Conservation (phyloP, 2,329 filamentous ascomycete species). For the Sporothrix dimorphospora region DNA sequence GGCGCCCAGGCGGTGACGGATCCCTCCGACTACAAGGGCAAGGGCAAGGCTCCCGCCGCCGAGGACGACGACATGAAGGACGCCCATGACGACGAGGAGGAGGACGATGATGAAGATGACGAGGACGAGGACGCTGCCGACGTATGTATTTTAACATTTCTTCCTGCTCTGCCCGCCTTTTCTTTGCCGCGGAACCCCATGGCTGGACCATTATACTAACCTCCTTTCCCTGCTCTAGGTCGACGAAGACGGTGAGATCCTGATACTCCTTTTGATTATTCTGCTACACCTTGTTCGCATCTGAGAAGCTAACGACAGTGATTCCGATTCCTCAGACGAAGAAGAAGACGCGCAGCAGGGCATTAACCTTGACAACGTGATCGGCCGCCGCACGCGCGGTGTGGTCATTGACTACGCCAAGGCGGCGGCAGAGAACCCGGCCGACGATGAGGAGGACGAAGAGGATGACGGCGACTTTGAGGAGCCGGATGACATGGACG, state of each 20-base stretch:
- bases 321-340: conserved; percentile 53
- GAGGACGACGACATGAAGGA: conserved; percentile 59
- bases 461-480: conserved; percentile 72
- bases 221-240: neutral
- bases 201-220: neutral
- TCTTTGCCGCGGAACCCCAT: neutral
- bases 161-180: neutral
- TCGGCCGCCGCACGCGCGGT: conserved; percentile 87
- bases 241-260: conserved; percentile 44
- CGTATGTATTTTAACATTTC: conserved; percentile 31
- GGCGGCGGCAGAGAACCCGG: conserved; percentile 77
- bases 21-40: conserved; percentile 59
- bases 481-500: conserved; percentile 72
- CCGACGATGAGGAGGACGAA: conserved; percentile 78
- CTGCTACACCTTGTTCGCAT: too few species aligned
- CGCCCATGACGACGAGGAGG: conserved; percentile 67
- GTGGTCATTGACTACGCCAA: conserved; percentile 92
- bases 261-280: neutral
- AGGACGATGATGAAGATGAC: conserved; percentile 70
- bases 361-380: conserved; percentile 89
- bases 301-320: neutral
- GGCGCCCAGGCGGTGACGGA: conserved; percentile 37
- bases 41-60: conserved; percentile 74
- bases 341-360: conserved; percentile 85
- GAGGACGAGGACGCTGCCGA: conserved; percentile 46